phyloP scores from a whole-genome alignment of 345 rosid genomes.

The Populus ilicifolia region DNA sequence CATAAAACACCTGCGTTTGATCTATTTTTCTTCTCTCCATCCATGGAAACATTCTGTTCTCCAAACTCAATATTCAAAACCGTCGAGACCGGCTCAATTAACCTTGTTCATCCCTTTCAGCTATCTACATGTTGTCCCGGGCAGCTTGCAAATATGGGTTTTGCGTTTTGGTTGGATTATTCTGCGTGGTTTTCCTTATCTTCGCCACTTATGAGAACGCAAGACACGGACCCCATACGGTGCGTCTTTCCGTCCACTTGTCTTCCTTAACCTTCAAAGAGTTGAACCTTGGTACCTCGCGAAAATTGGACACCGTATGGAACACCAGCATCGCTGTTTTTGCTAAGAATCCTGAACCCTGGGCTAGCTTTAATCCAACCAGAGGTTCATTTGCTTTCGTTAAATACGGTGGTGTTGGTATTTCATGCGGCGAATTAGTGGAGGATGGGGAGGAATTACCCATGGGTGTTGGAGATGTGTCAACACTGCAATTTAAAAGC shows the following conservation, averaged over 20 bases:
- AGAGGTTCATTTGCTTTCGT: no score
- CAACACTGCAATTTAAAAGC: no score
- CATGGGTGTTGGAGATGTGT: no score
- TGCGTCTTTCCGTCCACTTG: background rate
- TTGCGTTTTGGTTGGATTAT: background rate
- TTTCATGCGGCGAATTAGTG: no score
- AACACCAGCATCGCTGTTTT: background rate
- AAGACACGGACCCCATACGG: background rate
- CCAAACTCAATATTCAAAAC: background rate
- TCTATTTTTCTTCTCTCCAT: background rate
- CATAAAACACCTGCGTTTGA: background rate
- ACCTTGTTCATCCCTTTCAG: background rate
- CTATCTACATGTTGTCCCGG: background rate
- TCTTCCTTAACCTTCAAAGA: background rate
- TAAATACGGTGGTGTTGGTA: no score
- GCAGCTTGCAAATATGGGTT: background rate
- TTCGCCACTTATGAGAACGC: background rate
- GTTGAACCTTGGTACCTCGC: background rate
- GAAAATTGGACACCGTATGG: background rate
- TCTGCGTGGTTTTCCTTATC: background rate
- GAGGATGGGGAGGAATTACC: no score
- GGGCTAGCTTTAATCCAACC: no score
- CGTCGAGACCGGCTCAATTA: background rate
- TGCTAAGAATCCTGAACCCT: no score
- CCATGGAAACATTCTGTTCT: background rate